phyloP scores from a whole-genome alignment of 768 basidiomycete species.

The Amanita exitialis region DNA sequence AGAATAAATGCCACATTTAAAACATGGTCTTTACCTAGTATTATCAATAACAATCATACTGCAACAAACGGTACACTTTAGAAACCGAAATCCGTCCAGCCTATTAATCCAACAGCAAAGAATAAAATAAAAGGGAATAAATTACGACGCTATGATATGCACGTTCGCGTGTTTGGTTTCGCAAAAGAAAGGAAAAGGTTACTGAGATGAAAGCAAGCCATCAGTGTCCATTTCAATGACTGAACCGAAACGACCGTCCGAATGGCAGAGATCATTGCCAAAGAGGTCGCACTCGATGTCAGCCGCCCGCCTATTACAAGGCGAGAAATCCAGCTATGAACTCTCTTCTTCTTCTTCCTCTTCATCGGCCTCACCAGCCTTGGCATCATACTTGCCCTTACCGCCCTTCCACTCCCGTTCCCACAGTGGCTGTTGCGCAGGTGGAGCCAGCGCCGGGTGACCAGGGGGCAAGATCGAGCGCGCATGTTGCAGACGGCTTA shows the following conservation, averaged over 20 bases:
- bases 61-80: neutral
- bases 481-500: constrained; percentile 50
- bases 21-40: neutral
- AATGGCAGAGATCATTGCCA: too few species aligned
- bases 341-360: constrained; percentile 34
- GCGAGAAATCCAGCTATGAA: neutral
- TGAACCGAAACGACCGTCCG: too few species aligned
- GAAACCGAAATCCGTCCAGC: neutral
- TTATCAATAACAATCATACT: neutral
- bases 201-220: neutral
- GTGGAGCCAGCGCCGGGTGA: constrained; percentile 43
- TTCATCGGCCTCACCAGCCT: constrained; percentile 21
- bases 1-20: too few species aligned
- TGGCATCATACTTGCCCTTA: constrained; percentile 26
- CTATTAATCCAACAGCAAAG: neutral
- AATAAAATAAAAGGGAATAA: neutral
- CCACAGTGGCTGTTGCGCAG: constrained; percentile 45
- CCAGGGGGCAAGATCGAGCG: constrained; percentile 44
- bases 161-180: neutral
- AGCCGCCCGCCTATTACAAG: neutral
- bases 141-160: neutral
- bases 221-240: too few species aligned
- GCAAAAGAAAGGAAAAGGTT: too few species aligned
- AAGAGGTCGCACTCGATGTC: neutral
- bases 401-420: constrained; percentile 83